phyloP scores from a whole-genome alignment of 2,329 filamentous ascomycete species.

The Aureobasidium melanogenum region DNA sequence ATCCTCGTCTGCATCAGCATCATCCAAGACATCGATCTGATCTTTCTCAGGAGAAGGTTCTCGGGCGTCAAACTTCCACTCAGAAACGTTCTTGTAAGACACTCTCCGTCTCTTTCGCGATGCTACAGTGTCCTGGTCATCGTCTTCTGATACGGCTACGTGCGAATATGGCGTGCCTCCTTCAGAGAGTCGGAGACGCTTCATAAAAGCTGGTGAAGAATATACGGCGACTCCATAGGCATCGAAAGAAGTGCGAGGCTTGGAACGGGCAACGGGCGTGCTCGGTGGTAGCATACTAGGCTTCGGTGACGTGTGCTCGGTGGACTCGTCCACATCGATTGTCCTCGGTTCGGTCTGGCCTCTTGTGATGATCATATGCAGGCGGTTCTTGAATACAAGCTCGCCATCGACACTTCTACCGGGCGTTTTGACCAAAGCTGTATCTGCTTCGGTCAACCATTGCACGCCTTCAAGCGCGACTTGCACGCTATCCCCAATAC shows the following conservation, averaged over 20 bases:
- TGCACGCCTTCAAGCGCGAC: slow-evolving; percentile 60
- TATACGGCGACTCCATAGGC: slow-evolving; percentile 42
- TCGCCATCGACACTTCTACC: slow-evolving; percentile 51
- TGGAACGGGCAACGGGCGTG: slow-evolving; percentile 16
- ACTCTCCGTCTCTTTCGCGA: slow-evolving; percentile 65
- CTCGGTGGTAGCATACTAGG: slow-evolving; percentile 16
- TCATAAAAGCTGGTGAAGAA: slow-evolving; percentile 72
- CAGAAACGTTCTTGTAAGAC: slow-evolving; percentile 54
- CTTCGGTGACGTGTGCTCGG: slow-evolving; percentile 11
- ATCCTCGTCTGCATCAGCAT: slow-evolving; percentile 7
- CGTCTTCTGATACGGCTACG: slow-evolving; percentile 60
- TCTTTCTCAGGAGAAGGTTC: slow-evolving; percentile 60
- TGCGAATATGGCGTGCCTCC: slow-evolving; percentile 56
- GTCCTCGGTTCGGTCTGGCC: slow-evolving; percentile 11
- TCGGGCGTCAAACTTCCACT: slow-evolving; percentile 67
- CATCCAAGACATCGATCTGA: neutral
- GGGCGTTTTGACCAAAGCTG: slow-evolving; percentile 43
- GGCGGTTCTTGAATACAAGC: slow-evolving; percentile 37
- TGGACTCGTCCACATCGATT: slow-evolving; percentile 13
- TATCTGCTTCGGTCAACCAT: slow-evolving; percentile 51
- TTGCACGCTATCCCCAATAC: slow-evolving; percentile 68
- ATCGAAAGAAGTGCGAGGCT: neutral
- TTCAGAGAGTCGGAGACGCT: slow-evolving; percentile 60
- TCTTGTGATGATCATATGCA: slow-evolving; percentile 27
- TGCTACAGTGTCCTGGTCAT: slow-evolving; percentile 50